Percentiles rank a stretch among this genome's conserved stretches.
Evolutionary conservation across 495 filamentous ascomycete species (phyloP).

Genomic region (Geoglossum glabrum): DNA sequence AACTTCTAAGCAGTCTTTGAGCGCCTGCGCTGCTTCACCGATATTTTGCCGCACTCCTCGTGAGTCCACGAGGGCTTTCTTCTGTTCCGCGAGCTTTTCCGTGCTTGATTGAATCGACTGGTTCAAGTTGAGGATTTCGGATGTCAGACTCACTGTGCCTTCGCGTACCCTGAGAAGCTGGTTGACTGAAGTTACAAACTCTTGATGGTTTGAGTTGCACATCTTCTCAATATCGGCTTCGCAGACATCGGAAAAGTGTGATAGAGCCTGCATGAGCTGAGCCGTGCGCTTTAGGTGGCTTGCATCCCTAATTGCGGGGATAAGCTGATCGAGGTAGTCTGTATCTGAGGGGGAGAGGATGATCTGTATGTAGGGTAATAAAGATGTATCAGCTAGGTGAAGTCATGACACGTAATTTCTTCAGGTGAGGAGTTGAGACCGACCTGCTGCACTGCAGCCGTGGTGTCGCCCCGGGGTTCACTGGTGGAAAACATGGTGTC

Average conservation of each 20-base stretch:
- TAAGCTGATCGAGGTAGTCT: constrained; percentile 88
- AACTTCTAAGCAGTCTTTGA: constrained; percentile 82
- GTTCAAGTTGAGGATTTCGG: constrained; percentile 82
- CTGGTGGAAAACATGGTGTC: neutral
- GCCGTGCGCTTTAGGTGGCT: constrained; percentile 51
- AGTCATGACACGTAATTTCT: neutral
- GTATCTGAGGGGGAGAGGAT: constrained; percentile 76
- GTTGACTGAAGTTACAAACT: constrained; percentile 83
- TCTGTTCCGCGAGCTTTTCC: constrained; percentile 84
- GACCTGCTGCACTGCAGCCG: neutral
- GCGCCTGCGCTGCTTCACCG: constrained; percentile 71
- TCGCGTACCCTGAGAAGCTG: constrained; percentile 78
- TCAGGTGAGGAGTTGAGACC: neutral
- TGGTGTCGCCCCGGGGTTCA: neutral
- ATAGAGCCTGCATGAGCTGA: constrained; percentile 56
- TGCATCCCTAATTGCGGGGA: constrained; percentile 81
- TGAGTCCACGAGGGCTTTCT: constrained; percentile 81
- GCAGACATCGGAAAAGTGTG: constrained; percentile 62
- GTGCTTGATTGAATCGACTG: constrained; percentile 91
- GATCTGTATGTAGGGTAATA: constrained; percentile 33
- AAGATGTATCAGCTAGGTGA: neutral
- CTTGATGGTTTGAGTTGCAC: constrained; percentile 87
- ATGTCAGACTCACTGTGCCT: constrained; percentile 66
- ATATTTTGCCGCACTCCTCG: constrained; percentile 87
- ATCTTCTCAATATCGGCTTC: constrained; percentile 88